Conservation (phyloP, 2,329 filamentous ascomycete species). For the Thielaviopsis cerberus region DNA sequence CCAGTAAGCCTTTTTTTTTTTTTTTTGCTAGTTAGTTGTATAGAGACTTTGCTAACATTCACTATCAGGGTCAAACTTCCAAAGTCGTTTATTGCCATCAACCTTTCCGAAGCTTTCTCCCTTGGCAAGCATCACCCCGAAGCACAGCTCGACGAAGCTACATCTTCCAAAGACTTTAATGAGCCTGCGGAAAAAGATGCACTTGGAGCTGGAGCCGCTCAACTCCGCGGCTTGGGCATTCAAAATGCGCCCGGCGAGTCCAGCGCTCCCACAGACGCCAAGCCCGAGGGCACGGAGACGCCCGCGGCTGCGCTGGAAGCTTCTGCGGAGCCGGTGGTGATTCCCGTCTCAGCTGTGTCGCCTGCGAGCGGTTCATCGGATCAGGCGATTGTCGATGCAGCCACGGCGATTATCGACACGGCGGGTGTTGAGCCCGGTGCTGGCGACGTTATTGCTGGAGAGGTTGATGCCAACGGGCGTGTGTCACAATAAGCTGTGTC, state of each 20-base stretch:
- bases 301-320: not conserved
- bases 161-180: not conserved
- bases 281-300: not conserved
- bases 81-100: constrained; percentile 47
- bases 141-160: constrained; percentile 16
- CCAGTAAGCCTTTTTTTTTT: constrained; percentile 41
- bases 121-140: constrained; percentile 36
- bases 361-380: not conserved
- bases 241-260: not conserved
- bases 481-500: not conserved
- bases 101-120: constrained; percentile 42
- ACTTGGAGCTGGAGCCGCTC: too few relatives aligned
- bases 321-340: not conserved
- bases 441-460: constrained; percentile 11
- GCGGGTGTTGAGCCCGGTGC: constrained; percentile 12
- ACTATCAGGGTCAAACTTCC: constrained; percentile 41
- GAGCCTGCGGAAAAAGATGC: not conserved
- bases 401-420: constrained; percentile 8
- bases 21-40: not conserved
- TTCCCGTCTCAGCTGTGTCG: not conserved
- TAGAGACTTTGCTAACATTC: constrained; percentile 4
- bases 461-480: constrained; percentile 9
- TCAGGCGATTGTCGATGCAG: constrained; percentile 5
- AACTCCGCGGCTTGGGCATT: not conserved
- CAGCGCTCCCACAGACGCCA: not conserved